Evolutionary conservation across 1,284 basidiomycete genomes (phyloP), one percentile per base, ranked within the genome.

Genomic region (Paramarasmius palmivorus): DNA sequence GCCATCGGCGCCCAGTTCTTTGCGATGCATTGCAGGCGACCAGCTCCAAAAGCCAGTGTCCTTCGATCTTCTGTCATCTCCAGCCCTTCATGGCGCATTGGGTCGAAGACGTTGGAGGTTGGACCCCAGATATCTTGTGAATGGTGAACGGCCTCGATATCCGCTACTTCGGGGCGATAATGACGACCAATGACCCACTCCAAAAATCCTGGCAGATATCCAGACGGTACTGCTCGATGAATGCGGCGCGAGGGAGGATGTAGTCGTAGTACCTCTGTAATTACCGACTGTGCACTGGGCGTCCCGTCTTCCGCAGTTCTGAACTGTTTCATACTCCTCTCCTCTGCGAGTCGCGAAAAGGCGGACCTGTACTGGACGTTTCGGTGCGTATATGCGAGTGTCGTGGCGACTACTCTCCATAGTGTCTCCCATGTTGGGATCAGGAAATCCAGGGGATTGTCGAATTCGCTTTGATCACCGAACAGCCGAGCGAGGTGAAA

Each of bases 381-480:
- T 17, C 65, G 52, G 50, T 73, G 67, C 8, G 70, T 63, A 42
- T 75, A 65, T 0, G 75, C 75, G 3, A 79, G 61, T 0, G 72
- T 63, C 1, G 71, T 68, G 1, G 83, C 82, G 45, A 82, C 69
- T n/a, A 84, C 74, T 15, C 81, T 73, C 84, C 84, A 85, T 44
- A 84, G 67, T 0, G 79, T 80, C 61, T 86, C 84, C 70, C 80
- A 86, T 1, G 77, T 67, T 0, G 83, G 83, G 37, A 85, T 73
- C 49, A 86, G 69, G 54, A 73, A 73, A 42, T 83, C 73, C 19
- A 84, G 60, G 0, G 79, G 75, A 46, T 75, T 70, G 1, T 65
- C 63, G 53, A 70, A 73, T 4, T 29, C 51, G 1, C 60, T 58
- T 1, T 56, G 51, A 36, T 70, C 64, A 0, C 74, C 71, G 19